Percentiles rank a stretch among this genome's conserved stretches.
These are phyloP conservation scores for Brassica carinata DNA, from an alignment of 345 rosid species.

Conservation along the genomic window DNA sequence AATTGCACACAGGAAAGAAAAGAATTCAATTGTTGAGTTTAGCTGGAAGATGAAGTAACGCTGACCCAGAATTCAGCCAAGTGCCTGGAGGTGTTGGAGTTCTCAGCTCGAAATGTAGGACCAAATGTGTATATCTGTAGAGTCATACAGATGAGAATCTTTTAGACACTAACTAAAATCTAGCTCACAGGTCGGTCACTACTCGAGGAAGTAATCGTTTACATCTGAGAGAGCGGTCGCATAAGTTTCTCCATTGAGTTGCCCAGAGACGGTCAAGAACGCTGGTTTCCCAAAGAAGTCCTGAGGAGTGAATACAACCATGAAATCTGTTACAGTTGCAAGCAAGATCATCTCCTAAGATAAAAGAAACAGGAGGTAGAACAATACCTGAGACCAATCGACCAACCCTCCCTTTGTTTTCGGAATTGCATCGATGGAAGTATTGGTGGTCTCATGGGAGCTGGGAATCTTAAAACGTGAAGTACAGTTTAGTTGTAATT, in stretches of 20 bases:
- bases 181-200: constrained; percentile 9
- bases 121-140: constrained; percentile 93
- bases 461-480: constrained; percentile 72
- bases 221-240: constrained; percentile 98
- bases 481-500: constrained; percentile 1
- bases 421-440: constrained; percentile 66
- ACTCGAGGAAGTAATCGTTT: constrained; percentile 30
- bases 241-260: constrained; percentile 97
- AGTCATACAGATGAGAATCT: background rate
- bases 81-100: constrained; percentile 93
- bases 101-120: constrained; percentile 98
- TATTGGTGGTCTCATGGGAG: constrained; percentile 56
- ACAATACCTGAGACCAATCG: constrained; percentile 92
- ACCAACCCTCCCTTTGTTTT: constrained; percentile 73
- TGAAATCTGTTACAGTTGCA: constrained; percentile 13
- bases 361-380: constrained; percentile 11
- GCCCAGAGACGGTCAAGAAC: constrained; percentile 96
- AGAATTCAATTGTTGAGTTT: background rate
- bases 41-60: constrained; percentile 20
- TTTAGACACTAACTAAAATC: constrained; percentile 7
- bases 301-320: constrained; percentile 43
- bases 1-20: constrained; percentile 15
- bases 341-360: background rate
- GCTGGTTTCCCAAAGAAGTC: constrained; percentile 98
- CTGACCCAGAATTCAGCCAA: constrained; percentile 97